Evolutionary conservation across 2,329 filamentous ascomycete species (phyloP).

Genomic region (Tolypocladium ovalisporum): DNA sequence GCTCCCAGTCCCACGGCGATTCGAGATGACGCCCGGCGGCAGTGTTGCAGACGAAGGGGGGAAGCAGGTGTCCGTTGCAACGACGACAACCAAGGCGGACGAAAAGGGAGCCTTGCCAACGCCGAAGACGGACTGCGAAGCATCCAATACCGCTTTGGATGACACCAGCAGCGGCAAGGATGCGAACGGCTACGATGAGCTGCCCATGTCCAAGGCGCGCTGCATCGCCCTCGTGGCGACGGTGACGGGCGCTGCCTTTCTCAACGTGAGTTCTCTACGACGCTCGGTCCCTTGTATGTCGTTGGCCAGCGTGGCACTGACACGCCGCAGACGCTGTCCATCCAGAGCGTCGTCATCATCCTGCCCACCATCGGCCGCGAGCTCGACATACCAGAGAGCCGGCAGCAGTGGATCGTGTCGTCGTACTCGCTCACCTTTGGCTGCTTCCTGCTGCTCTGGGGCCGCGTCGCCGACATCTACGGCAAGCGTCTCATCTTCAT

Average conservation of each 20-base stretch:
- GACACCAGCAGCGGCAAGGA: conserved; percentile 3
- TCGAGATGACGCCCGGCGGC: background rate
- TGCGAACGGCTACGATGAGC: conserved; percentile 11
- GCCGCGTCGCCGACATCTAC: conserved; percentile 55
- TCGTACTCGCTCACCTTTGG: conserved; percentile 56
- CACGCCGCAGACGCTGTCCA: conserved; percentile 36
- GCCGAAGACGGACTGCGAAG: background rate
- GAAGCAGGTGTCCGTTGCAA: background rate
- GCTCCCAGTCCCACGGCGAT: background rate
- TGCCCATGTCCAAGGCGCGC: conserved; percentile 36
- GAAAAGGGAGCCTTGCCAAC: background rate
- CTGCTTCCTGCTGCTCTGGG: conserved; percentile 58
- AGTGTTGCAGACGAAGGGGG: background rate
- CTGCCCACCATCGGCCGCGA: conserved; percentile 48
- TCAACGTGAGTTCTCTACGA: conserved; percentile 30
- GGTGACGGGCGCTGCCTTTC: conserved; percentile 42
- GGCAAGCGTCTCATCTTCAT: conserved; percentile 57
- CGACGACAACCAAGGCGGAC: background rate
- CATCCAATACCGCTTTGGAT: background rate
- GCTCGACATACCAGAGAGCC: conserved; percentile 43
- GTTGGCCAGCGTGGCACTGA: too few species aligned
- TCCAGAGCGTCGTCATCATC: conserved; percentile 50
- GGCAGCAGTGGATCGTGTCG: conserved; percentile 57
- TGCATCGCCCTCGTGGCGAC: conserved; percentile 44
- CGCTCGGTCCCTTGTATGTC: background rate